These are phyloP conservation scores for Chaetomium sp. DNA, from an alignment of 2,329 filamentous ascomycete genomes.

Conservation along the genomic window DNA sequence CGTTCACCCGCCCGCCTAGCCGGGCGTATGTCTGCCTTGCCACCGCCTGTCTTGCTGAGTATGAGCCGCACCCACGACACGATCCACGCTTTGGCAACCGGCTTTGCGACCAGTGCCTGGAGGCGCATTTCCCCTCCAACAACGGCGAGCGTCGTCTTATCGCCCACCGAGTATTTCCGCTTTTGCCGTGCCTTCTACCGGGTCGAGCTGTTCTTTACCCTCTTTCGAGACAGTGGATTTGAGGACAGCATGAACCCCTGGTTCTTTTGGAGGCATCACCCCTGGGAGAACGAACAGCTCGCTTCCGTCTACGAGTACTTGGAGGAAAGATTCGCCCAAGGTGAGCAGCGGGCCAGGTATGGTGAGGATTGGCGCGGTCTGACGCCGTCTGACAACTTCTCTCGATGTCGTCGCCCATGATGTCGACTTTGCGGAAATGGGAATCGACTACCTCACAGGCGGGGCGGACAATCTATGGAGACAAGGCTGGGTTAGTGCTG, in stretches of 20 bases:
- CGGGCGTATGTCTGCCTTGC: not conserved
- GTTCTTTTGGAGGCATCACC: not conserved
- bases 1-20: not conserved
- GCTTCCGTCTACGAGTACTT: slow-evolving; percentile 3
- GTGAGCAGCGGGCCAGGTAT: not conserved
- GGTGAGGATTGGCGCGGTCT: not conserved
- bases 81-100: not conserved
- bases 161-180: slow-evolving; percentile 5
- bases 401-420: slow-evolving; percentile 4
- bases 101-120: not conserved
- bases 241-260: not conserved
- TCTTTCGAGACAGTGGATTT: not conserved
- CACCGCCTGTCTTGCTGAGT: not conserved
- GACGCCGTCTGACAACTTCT: not conserved
- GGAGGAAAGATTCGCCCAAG: not conserved
- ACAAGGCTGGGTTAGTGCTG: slow-evolving; percentile 2
- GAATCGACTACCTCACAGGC: not conserved
- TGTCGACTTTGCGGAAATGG: not conserved
- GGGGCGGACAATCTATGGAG: not conserved
- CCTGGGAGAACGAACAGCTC: slow-evolving; percentile 3
- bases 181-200: slow-evolving; percentile 7
- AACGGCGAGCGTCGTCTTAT: not conserved
- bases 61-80: not conserved
- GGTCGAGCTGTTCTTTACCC: not conserved
- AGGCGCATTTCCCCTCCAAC: not conserved